Conservation (phyloP, 176 grass and related monocot genomes). For the Ananas comosus region DNA sequence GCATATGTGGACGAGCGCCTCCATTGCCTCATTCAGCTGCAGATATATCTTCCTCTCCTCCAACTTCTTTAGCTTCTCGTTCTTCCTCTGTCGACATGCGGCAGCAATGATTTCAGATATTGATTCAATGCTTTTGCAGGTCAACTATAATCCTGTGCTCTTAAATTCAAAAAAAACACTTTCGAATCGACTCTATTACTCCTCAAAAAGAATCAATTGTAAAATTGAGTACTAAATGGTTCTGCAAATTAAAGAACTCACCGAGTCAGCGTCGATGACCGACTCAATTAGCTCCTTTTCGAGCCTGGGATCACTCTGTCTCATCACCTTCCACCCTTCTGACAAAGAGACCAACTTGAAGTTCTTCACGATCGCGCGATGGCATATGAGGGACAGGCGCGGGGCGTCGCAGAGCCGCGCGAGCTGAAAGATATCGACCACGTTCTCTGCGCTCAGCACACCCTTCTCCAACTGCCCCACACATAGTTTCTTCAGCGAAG, state of each 20-base stretch:
- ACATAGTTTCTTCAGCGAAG: constrained; percentile 46
- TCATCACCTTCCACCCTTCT: constrained; percentile 79
- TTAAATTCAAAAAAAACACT: too few relatives aligned
- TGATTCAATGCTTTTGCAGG: too few relatives aligned
- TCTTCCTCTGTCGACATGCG: constrained; percentile 34
- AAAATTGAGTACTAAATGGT: not conserved
- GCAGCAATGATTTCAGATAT: not conserved
- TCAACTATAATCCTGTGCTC: too few relatives aligned
- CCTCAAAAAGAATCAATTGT: too few relatives aligned
- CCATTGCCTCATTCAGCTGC: constrained; percentile 70
- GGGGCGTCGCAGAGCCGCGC: constrained; percentile 59
- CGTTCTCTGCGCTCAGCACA: constrained; percentile 61
- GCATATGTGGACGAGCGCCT: constrained; percentile 77
- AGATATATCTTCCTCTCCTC: constrained; percentile 63
- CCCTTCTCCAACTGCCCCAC: constrained; percentile 39
- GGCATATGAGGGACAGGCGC: constrained; percentile 45
- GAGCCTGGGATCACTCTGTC: constrained; percentile 34
- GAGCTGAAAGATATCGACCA: constrained; percentile 65
- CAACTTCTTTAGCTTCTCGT: constrained; percentile 31
- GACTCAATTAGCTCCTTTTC: constrained; percentile 57
- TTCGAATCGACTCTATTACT: too few relatives aligned
- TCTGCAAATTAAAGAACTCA: constrained; percentile 19
- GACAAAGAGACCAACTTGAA: constrained; percentile 44
- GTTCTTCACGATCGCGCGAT: constrained; percentile 46
- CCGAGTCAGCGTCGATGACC: constrained; percentile 42